phyloP scores from a whole-genome alignment of 1,139 yeast genomes.

The Entelexis sorbosivorans region DNA sequence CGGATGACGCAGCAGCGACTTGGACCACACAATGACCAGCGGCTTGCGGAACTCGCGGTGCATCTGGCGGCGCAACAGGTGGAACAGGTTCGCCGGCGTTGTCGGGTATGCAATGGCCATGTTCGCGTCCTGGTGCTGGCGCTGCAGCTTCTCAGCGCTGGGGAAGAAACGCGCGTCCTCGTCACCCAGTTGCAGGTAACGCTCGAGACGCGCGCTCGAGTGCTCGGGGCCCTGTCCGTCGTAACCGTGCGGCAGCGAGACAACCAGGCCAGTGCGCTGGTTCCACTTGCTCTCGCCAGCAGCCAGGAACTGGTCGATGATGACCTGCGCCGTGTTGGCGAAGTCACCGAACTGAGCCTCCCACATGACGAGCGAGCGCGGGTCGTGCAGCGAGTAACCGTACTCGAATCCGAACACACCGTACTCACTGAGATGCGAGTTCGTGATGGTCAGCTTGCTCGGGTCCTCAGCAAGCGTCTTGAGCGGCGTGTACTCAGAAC shows the following conservation, averaged over 20 bases:
- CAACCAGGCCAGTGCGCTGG: slow-evolving; percentile 92
- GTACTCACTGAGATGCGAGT: slow-evolving; percentile 96
- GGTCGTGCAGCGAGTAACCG: slow-evolving; percentile 95
- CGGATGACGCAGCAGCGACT: slow-evolving; percentile 93
- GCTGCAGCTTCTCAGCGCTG: slow-evolving; percentile 69
- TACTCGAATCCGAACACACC: slow-evolving; percentile 99
- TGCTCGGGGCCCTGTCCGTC: slow-evolving; percentile 99
- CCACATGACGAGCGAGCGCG: slow-evolving; percentile 96
- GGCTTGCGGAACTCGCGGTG: slow-evolving; percentile 99
- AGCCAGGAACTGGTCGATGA: slow-evolving; percentile 91
- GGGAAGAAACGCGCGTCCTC: slow-evolving; percentile 97
- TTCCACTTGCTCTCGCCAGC: slow-evolving; percentile 98
- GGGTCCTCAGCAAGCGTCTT: slow-evolving; percentile 67
- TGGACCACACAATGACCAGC: slow-evolving; percentile 76
- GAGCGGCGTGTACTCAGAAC: slow-evolving; percentile 73
- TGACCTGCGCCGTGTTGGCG: slow-evolving; percentile 98
- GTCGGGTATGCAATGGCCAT: slow-evolving; percentile 98
- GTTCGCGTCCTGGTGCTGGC: slow-evolving; percentile 98
- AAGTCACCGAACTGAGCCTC: slow-evolving; percentile 99
- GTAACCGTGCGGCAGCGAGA: slow-evolving; percentile 97
- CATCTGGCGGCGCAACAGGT: slow-evolving; percentile 95
- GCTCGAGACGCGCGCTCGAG: slow-evolving; percentile 94
- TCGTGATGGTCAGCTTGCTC: slow-evolving; percentile 78
- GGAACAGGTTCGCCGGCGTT: slow-evolving; percentile 95
- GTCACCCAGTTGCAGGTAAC: slow-evolving; percentile 90